Evolutionary conservation across 805 yeast species (phyloP).

Genomic region (Kuraishia borneana): DNA sequence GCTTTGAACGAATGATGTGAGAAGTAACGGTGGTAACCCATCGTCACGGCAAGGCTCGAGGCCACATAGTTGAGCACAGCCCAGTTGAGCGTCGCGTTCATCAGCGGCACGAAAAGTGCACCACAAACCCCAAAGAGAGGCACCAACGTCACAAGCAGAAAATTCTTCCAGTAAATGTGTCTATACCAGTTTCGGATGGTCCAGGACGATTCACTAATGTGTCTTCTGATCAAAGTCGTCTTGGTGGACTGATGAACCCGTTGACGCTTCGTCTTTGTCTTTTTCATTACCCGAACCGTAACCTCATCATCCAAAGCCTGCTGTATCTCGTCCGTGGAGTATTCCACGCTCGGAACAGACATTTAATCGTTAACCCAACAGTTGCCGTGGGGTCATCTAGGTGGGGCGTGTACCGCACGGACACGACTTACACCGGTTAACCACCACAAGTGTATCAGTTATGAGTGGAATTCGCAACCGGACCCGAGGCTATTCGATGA

Average conservation of each 20-base stretch:
- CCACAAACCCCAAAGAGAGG: slow-evolving; percentile 39
- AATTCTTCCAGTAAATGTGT: slow-evolving; percentile 69
- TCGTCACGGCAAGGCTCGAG: slow-evolving; percentile 65
- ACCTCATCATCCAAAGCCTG: neutral
- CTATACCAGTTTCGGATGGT: slow-evolving; percentile 61
- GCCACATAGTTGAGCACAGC: slow-evolving; percentile 42
- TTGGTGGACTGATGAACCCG: slow-evolving; percentile 12
- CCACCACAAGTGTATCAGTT: no score
- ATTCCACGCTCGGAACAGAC: slow-evolving; percentile 1
- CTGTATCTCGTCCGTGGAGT: slow-evolving; percentile 1
- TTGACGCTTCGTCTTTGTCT: slow-evolving; percentile 7
- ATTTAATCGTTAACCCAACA: no score
- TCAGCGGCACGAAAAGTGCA: slow-evolving; percentile 32
- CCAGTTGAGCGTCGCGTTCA: slow-evolving; percentile 38
- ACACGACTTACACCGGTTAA: no score
- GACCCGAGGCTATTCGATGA: slow-evolving; percentile 1
- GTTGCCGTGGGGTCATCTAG: no score
- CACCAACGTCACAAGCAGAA: slow-evolving; percentile 39
- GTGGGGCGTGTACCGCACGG: no score
- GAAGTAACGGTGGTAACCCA: slow-evolving; percentile 75
- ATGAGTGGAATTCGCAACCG: no score
- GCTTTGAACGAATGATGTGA: slow-evolving; percentile 46
- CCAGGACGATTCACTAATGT: slow-evolving; percentile 66
- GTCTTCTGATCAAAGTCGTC: slow-evolving; percentile 19
- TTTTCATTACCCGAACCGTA: neutral